phyloP scores from a whole-genome alignment of 305 asterid species.

The Solanum aculeatissimum region DNA sequence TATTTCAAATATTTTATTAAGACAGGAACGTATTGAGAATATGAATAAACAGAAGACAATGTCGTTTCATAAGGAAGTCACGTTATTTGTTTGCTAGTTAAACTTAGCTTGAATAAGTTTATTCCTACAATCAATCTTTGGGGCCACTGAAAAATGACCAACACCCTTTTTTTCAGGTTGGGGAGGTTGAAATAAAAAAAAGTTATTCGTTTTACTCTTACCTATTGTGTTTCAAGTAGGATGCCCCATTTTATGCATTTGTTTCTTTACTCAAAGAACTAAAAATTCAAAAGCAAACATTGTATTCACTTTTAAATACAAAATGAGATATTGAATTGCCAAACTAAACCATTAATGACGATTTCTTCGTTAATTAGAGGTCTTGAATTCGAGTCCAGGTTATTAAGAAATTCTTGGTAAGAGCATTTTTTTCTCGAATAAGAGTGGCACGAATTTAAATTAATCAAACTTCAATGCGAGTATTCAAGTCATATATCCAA shows the following conservation, averaged over 20 bases:
- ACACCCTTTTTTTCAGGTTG: not conserved
- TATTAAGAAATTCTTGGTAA: too few species aligned
- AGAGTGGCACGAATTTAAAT: too few species aligned
- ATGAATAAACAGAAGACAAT: slow-evolving; percentile 1
- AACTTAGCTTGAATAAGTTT: not conserved
- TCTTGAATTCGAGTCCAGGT: too few species aligned
- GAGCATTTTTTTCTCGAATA: too few species aligned
- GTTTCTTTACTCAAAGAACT: not conserved
- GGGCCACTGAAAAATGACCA: not conserved
- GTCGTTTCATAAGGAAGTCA: slow-evolving; percentile 1
- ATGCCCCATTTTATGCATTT: not conserved
- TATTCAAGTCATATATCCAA: not conserved
- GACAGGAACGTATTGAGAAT: not conserved
- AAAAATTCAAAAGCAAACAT: not conserved
- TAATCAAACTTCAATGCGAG: too few species aligned
- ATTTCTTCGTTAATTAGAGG: too few species aligned
- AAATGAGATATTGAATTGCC: not conserved
- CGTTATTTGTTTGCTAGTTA: slow-evolving; percentile 7
- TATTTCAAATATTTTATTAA: not conserved
- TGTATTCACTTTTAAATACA: not conserved
- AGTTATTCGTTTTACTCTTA: not conserved
- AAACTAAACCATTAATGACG: not conserved
- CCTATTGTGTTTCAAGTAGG: not conserved
- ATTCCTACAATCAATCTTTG: not conserved
- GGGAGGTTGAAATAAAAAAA: too few species aligned